Base-by-base conservation (phyloP, 352 stramenopile genomes). In the Phytophthora sojae region DNA sequence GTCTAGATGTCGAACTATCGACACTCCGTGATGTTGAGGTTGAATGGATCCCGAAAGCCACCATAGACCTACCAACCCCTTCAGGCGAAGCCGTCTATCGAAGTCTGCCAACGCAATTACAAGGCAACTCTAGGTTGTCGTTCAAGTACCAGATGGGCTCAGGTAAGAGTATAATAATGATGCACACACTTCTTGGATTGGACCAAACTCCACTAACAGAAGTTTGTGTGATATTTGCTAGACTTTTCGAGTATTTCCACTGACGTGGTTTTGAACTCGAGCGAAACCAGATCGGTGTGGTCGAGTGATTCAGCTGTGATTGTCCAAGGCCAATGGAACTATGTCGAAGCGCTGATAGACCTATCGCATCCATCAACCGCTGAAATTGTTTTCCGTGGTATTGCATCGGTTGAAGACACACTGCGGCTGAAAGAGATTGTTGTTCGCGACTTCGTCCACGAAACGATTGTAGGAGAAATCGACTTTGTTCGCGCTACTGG, bases 371-470 rank as follows among this genome's bases (percentile, higher is more conserved):
- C 58, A 2, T 59, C 71, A 25, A 77, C 47, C 17, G 64, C 67
- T 9, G 65, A 80, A 37, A 63, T 89, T 12, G 14, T 77, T 4
- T 89, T 91, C 54, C 64, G 32, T 63, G 83, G 69, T 2, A 55
- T 74, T 0, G 56, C 58, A 3, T 54, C 67, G 0, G n/a, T 50
- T 4, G 68, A 71, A 14, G 76, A 88, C 45, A 49, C 65, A 8
- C 23, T 91, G n/a, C 80, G 74, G 3, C 42, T 91, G 2, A 86
- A 84, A 60, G 29, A 37, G 50, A 79, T 90, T 8, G 23, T 53
- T 0, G 50, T 86, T 44, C 52, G 45, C 62, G 67, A 76, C 37
- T 50, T 57, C 0, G 42, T n/a, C 0, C 19, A 63, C n/a, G 57
- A 66, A 44, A 63, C 35, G 1, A 42, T 55, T 2, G 47, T 77